phyloP scores from a whole-genome alignment of 495 filamentous ascomycete genomes.

The Bathelium albidoporum region DNA sequence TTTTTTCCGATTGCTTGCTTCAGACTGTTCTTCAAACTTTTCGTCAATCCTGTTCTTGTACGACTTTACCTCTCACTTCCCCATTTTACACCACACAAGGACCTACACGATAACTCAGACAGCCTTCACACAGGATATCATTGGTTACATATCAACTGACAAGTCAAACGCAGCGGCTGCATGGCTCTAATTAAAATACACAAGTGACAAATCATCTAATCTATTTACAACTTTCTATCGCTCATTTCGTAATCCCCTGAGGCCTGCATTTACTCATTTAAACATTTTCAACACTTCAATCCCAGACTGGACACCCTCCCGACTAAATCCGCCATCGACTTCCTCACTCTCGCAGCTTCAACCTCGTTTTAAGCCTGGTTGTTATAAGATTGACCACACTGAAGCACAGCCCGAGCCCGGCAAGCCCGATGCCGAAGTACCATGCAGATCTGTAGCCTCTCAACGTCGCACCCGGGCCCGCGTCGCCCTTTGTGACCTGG shows the following conservation, averaged over 20 bases:
- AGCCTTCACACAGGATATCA: not conserved
- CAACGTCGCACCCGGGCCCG: not conserved
- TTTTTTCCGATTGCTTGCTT: not conserved
- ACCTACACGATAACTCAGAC: not conserved
- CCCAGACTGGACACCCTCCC: not conserved
- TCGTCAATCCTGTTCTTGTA: not conserved
- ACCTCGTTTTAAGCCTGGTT: conserved; percentile 1
- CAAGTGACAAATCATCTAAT: not conserved
- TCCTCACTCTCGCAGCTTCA: not conserved
- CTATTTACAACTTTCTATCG: not conserved
- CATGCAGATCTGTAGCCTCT: conserved; percentile 44
- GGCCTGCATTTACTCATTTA: not conserved
- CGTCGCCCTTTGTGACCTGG: conserved; percentile 1
- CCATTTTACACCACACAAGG: not conserved
- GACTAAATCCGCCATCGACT: not conserved
- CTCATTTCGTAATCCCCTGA: not conserved
- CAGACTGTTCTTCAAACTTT: not conserved
- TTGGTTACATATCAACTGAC: not conserved
- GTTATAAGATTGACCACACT: conserved; percentile 4
- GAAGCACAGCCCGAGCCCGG: conserved; percentile 32
- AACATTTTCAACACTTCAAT: not conserved
- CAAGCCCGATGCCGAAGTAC: conserved; percentile 46
- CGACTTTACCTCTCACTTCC: not conserved
- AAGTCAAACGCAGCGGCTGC: conserved; percentile 1
- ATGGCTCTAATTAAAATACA: not conserved